A percentile compares a stretch with the other conserved stretches of the same genome.
These are phyloP conservation scores for Mrakia gelida DNA, from an alignment of 768 basidiomycete species.

Conservation along the genomic window DNA sequence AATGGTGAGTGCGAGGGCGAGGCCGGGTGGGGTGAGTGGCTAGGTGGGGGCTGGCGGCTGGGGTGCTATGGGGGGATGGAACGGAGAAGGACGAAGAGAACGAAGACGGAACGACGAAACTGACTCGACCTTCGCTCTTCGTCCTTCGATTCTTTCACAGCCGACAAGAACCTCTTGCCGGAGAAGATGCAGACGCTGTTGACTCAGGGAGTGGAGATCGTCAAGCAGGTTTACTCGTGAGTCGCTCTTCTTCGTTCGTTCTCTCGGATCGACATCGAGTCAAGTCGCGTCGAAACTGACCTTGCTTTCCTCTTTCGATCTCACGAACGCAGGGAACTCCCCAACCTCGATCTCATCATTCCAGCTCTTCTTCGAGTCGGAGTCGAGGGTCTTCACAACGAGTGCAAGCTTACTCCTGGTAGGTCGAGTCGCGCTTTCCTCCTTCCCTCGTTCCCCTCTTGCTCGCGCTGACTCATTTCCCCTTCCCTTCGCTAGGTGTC, in stretches of 20 bases:
- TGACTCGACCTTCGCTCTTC: constrained; percentile 23
- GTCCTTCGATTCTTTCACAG: constrained; percentile 46
- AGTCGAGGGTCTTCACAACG: constrained; percentile 60
- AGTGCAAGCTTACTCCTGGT: constrained; percentile 89
- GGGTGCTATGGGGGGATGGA: not conserved
- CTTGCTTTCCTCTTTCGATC: not conserved
- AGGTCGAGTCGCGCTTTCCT: constrained; percentile 15
- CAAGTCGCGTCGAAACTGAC: not conserved
- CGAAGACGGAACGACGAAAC: constrained; percentile 10
- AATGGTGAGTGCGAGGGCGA: constrained; percentile 50
- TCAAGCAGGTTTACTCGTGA: constrained; percentile 92
- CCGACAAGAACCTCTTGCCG: constrained; percentile 64
- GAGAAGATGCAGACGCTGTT: constrained; percentile 69
- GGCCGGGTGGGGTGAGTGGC: not conserved
- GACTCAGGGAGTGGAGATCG: constrained; percentile 67
- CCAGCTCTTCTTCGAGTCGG: constrained; percentile 81
- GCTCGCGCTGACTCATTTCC: not conserved
- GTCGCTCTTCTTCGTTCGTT: constrained; percentile 31
- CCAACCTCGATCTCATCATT: constrained; percentile 84
- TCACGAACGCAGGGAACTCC: constrained; percentile 64
- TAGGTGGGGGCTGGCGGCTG: too few species aligned
- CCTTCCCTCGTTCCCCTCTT: not conserved
- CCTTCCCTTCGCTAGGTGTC: constrained; percentile 49
- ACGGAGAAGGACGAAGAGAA: not conserved
- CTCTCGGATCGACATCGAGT: too few species aligned